Base-by-base conservation (phyloP, 768 basidiomycete species). In the Xerocomus brunneocitrinus region DNA sequence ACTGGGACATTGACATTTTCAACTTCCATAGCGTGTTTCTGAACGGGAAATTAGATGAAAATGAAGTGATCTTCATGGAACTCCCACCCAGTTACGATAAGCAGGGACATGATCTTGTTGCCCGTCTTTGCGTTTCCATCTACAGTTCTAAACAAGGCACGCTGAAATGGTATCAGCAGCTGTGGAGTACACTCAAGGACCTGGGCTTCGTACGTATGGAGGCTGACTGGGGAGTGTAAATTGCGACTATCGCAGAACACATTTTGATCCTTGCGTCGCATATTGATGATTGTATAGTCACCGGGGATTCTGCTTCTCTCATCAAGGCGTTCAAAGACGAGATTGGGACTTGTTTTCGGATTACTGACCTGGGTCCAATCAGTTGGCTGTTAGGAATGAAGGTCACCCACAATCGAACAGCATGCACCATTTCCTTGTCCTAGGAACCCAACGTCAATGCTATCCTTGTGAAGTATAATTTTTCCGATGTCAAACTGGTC, bases 201-300 rank as follows among this genome's bases (percentile, higher is more conserved):
- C 31, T 58, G 3, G 50, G 51, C 1, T 49, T 52, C 40, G 9
- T 3, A 0, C 10, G 4, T 0, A 8, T 48, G 10, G 55, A 54
- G 9, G 13, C 25, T 1, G 19, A 19, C 19, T 19, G 19, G 19
- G 19, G 19, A 19, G 28, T 57, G 0, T 57, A 49, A 41, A 13
- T 16, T 12, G 35, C 1, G 28, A 35, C 3, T 10, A 27, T 14
- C 30, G 48, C 5, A 5, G 4, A 2, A 1, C 30, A 50, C 22
- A 46, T 50, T 9, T 38, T 47, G 3, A 24, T 47, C 4, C 38
- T 52, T 12, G 40, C 41, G 7, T 42, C 31, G 0, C 50, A 56
- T 16, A 30, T 56, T 14, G 41, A 56, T 32, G 47, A 52, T 7
- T 56, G 55, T 16, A 56, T 27, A 1, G n/a, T 56, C 1, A 49